Base-by-base conservation (phyloP, 345 rosid species). In the Lumnitzera racemosa region DNA sequence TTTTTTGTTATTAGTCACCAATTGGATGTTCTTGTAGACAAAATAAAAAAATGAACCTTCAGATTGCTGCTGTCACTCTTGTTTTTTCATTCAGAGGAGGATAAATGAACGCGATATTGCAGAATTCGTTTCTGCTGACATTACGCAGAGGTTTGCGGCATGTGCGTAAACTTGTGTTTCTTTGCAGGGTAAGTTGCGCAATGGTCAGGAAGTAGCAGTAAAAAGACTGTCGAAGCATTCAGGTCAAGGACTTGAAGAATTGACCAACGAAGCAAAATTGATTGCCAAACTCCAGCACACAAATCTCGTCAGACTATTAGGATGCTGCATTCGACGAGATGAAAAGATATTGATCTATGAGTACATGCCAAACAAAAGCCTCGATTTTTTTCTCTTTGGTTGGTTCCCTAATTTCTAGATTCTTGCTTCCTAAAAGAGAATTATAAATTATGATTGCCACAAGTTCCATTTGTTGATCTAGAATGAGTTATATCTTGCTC, bases 311-410 rank as follows among this genome's bases (percentile, higher is more conserved):
- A 76, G 67, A 63, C 81, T 81, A 4, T 63, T 56, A 0, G 78
- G 80, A 11, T 81, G 78, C 46, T 78, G 65, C 69, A 47, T 78
- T 50, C 41, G 67, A 57, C 67, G 69, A 20, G 64, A 43, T 5
- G 81, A 78, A 51, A 74, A 72, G 57, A 75, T 81, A 55, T 74
- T 81, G 9, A 56, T 78, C 46, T 81, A 76, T 3, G 69, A 81
- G 68, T 76, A 62, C 14, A 49, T 74, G 57, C 78, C 81, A 4
- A 78, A 78, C 31, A 24, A 54, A 0, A 78, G 78, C 61, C 81
- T 81, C 1, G 81, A 78, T 31, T 59, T 56, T 25, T 70, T 76
- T 74, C 17, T 78, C 5, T 81, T 74, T 20, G 59, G 86, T 78
- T 71, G 49, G 53, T 51, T n/a, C 47, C 47, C 29, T 9, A 7